Percentiles rank a stretch among this genome's conserved stretches.
These are phyloP conservation scores for Trichoderma koningiopsis DNA, from an alignment of 2,329 filamentous ascomycete genomes.

Conservation along the genomic window DNA sequence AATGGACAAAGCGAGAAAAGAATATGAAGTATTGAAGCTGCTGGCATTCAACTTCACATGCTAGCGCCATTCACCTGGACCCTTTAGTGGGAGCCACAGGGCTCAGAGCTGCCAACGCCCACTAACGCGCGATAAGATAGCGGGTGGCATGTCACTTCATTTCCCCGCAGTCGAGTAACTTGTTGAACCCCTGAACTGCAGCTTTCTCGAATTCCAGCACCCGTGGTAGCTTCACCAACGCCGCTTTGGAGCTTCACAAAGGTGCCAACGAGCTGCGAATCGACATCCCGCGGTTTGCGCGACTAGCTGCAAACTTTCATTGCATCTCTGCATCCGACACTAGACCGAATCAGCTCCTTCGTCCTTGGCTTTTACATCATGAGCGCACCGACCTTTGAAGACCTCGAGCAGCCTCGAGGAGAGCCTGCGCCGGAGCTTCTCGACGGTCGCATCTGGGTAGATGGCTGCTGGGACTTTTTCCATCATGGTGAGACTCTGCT, in stretches of 20 bases:
- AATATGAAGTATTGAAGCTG: not conserved
- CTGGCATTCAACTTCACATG: not conserved
- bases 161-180: constrained; percentile 21
- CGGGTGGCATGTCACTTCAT: constrained; percentile 14
- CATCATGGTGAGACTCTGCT: constrained; percentile 71
- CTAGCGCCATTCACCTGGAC: not conserved
- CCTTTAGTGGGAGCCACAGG: not conserved
- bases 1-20: not conserved
- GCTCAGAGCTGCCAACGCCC: not conserved
- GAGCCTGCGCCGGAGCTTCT: constrained; percentile 57
- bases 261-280: not conserved
- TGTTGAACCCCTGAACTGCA: constrained; percentile 11
- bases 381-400: constrained; percentile 29
- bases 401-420: constrained; percentile 39
- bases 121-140: constrained; percentile 21
- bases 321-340: not conserved
- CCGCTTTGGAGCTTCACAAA: constrained; percentile 1
- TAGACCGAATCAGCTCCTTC: not conserved
- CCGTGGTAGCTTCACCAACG: not conserved
- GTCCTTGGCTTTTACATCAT: constrained; percentile 24
- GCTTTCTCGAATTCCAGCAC: not conserved
- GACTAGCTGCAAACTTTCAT: not conserved
- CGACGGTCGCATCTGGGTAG: constrained; percentile 88
- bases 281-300: not conserved
- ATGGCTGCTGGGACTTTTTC: constrained; percentile 99